These are phyloP conservation scores for Phytophthora cryptogea DNA, from an alignment of 352 stramenopile species.

Conservation along the genomic window DNA sequence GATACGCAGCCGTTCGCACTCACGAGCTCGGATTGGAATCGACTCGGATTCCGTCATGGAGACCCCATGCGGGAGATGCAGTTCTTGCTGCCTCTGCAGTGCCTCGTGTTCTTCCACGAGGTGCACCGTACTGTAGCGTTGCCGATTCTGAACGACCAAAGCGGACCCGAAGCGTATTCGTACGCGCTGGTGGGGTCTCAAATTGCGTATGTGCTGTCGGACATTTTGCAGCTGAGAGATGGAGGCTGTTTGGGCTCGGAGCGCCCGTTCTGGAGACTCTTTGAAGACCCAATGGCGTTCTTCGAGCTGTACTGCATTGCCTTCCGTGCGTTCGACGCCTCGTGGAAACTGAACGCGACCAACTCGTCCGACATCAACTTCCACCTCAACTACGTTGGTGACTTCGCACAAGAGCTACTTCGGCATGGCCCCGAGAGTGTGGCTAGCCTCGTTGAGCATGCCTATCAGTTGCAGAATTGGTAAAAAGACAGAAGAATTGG, in stretches of 20 bases:
- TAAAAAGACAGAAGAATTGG: conserved; percentile 25
- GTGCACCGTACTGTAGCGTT: conserved; percentile 64
- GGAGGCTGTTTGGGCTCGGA: conserved; percentile 74
- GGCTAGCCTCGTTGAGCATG: conserved; percentile 58
- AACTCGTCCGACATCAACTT: conserved; percentile 59
- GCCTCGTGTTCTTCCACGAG: conserved; percentile 84
- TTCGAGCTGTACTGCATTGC: conserved; percentile 81
- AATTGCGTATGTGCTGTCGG: conserved; percentile 61
- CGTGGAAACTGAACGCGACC: conserved; percentile 53
- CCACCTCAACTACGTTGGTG: conserved; percentile 71
- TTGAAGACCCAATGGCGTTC: conserved; percentile 85
- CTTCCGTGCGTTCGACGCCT: conserved; percentile 74
- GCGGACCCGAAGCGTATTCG: conserved; percentile 56
- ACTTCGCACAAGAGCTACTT: conserved; percentile 78
- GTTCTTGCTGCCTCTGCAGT: conserved; percentile 74
- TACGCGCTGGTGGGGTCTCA: conserved; percentile 63
- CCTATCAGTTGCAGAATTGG: conserved; percentile 82
- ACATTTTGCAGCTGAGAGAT: conserved; percentile 77
- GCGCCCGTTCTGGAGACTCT: conserved; percentile 83
- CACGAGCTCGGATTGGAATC: conserved; percentile 55
- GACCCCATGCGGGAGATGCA: conserved; percentile 76
- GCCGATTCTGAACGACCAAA: conserved; percentile 71
- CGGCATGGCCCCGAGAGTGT: conserved; percentile 68
- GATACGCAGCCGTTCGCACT: conserved; percentile 61
- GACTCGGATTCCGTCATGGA: conserved; percentile 66